Evolutionary conservation across 192 early-diverging fungal genomes (phyloP).

Genomic region (Coemansia sp.): DNA sequence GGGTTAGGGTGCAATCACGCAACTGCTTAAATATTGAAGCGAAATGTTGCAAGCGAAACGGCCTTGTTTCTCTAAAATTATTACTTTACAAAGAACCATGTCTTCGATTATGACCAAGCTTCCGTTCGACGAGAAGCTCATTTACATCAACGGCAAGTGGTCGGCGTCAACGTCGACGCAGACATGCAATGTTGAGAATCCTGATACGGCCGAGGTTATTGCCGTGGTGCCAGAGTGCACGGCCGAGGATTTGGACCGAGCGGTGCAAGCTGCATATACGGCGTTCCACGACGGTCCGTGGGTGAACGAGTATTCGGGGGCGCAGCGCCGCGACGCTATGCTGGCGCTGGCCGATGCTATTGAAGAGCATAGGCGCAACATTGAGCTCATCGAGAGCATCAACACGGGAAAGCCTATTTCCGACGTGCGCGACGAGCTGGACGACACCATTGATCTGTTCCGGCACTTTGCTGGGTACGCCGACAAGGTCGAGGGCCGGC

Average conservation of each 20-base stretch:
- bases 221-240: constrained; percentile 44
- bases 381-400: constrained; percentile 53
- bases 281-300: constrained; percentile 51
- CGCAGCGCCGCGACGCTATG: constrained; percentile 55
- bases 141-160: constrained; percentile 46
- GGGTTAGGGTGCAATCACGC: no score
- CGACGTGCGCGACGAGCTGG: constrained; percentile 54
- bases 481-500: constrained; percentile 52
- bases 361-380: constrained; percentile 33
- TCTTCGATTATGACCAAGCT: constrained; percentile 19
- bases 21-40: no score
- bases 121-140: constrained; percentile 38
- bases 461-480: constrained; percentile 52
- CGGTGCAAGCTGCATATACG: constrained; percentile 41
- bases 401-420: constrained; percentile 57
- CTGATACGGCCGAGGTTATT: constrained; percentile 38
- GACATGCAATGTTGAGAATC: constrained; percentile 41
- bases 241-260: constrained; percentile 35
- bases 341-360: constrained; percentile 44
- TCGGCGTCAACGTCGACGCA: constrained; percentile 6
- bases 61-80: no score
- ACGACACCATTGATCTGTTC: constrained; percentile 53
- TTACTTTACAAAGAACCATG: not conserved
- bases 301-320: constrained; percentile 51
- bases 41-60: no score